A percentile compares a stretch with the other conserved stretches of the same genome.
Evolutionary conservation across 1,284 basidiomycete species (phyloP).

Genomic region (Porodaedalea pini): DNA sequence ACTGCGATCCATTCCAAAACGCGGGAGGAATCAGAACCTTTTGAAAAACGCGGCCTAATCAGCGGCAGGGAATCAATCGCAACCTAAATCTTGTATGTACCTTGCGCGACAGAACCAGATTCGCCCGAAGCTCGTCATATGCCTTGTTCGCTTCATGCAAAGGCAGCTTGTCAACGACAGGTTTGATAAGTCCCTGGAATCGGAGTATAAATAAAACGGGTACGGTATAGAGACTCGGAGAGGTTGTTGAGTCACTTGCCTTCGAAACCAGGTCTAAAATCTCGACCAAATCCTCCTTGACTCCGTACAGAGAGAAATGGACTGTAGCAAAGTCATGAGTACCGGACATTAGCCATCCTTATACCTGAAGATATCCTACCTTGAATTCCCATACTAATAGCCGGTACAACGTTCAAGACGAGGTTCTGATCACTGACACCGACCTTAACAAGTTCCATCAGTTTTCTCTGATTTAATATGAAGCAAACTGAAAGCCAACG

Average conservation of each 20-base stretch:
- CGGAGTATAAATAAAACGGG: background rate
- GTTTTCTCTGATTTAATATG: background rate
- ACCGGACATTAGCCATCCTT: background rate
- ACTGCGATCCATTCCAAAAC: slow-evolving; percentile 12
- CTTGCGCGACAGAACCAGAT: slow-evolving; percentile 5
- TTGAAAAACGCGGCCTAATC: background rate
- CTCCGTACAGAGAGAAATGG: slow-evolving; percentile 5
- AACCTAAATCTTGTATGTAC: background rate
- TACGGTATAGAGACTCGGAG: background rate
- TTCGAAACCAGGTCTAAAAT: slow-evolving; percentile 6
- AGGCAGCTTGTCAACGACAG: background rate
- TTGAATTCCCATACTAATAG: background rate
- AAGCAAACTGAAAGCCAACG: background rate
- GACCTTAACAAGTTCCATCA: background rate
- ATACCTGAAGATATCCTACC: background rate
- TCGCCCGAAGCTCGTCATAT: slow-evolving; percentile 10
- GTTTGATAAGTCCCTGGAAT: slow-evolving; percentile 3
- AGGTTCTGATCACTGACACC: slow-evolving; percentile 6
- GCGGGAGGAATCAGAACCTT: slow-evolving; percentile 9
- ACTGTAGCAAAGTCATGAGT: background rate
- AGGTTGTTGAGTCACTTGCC: background rate
- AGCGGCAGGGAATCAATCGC: background rate
- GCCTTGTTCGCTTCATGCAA: slow-evolving; percentile 9
- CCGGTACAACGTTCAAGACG: background rate
- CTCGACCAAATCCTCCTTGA: slow-evolving; percentile 3